These are phyloP conservation scores for Aotearoamyces nothofagi DNA, from an alignment of 2,329 filamentous ascomycete species.

Conservation along the genomic window DNA sequence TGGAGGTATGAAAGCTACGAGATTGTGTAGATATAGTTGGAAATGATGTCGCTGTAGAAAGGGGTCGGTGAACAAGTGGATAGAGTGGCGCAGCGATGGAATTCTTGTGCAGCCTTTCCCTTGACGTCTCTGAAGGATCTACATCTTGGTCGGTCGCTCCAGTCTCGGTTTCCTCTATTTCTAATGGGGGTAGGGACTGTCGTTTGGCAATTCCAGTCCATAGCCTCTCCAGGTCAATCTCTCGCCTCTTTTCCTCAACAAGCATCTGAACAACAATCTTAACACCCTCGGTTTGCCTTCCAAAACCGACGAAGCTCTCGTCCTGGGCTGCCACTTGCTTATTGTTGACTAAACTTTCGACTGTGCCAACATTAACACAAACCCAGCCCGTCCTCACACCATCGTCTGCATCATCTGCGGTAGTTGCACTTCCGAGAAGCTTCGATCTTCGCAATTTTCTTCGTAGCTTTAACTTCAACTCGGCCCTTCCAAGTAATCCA, in stretches of 20 bases:
- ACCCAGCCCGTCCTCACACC: constrained; percentile 92
- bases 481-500: constrained; percentile 76
- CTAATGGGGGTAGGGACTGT: constrained; percentile 1
- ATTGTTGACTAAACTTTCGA: constrained; percentile 35
- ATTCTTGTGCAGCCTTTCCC: no score
- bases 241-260: constrained; percentile 52
- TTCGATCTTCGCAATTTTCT: constrained; percentile 70
- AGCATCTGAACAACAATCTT: constrained; percentile 58
- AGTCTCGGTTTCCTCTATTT: no score
- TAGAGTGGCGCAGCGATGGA: no score
- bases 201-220: constrained; percentile 26
- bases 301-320: constrained; percentile 62
- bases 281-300: constrained; percentile 37
- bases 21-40: not conserved
- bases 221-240: constrained; percentile 50
- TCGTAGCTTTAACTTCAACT: constrained; percentile 75
- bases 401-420: constrained; percentile 54
- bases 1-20: not conserved
- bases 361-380: constrained; percentile 72
- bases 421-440: constrained; percentile 54
- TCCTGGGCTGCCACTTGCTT: constrained; percentile 28
- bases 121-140: no score
- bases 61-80: no score
- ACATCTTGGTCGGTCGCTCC: no score
- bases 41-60: no score